Conservation (phyloP, 2,329 filamentous ascomycete species). For the Fusarium pininemorale region DNA sequence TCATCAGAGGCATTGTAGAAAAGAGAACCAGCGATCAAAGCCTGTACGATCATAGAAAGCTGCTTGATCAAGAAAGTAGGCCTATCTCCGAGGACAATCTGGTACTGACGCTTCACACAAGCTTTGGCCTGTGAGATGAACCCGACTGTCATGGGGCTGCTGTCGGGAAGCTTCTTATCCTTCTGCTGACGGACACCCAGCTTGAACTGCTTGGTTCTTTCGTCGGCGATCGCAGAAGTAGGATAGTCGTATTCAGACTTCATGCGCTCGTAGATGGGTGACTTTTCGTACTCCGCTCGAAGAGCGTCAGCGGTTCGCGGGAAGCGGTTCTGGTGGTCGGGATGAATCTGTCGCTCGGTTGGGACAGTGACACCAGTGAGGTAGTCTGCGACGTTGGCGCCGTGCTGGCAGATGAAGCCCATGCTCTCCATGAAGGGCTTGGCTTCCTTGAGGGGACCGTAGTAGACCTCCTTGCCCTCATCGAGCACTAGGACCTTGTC, state of each 20-base stretch:
- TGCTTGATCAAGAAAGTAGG: slow-evolving; percentile 71
- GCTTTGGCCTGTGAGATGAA: slow-evolving; percentile 65
- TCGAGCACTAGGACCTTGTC: slow-evolving; percentile 76
- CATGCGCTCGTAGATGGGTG: slow-evolving; percentile 60
- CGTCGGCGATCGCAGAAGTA: slow-evolving; percentile 55
- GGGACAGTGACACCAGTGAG: slow-evolving; percentile 73
- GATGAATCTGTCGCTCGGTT: slow-evolving; percentile 70
- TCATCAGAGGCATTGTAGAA: slow-evolving; percentile 71
- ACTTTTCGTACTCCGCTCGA: slow-evolving; percentile 60
- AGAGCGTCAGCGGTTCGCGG: slow-evolving; percentile 58
- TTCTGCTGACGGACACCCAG: slow-evolving; percentile 64
- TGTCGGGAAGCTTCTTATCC: slow-evolving; percentile 60
- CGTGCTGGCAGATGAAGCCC: slow-evolving; percentile 70
- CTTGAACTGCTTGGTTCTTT: slow-evolving; percentile 63
- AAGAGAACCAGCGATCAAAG: slow-evolving; percentile 70
- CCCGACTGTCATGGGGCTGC: slow-evolving; percentile 64
- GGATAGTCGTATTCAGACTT: slow-evolving; percentile 67
- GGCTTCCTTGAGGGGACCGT: slow-evolving; percentile 67
- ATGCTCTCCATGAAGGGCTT: slow-evolving; percentile 70
- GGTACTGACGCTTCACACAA: slow-evolving; percentile 68
- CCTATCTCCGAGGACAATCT: slow-evolving; percentile 72
- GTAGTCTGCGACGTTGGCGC: slow-evolving; percentile 72
- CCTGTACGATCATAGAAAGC: slow-evolving; percentile 64
- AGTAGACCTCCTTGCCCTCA: slow-evolving; percentile 72
- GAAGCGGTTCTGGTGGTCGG: slow-evolving; percentile 51